Base-by-base conservation (phyloP, 1,284 basidiomycete genomes). In the Trichosporon sp. region DNA sequence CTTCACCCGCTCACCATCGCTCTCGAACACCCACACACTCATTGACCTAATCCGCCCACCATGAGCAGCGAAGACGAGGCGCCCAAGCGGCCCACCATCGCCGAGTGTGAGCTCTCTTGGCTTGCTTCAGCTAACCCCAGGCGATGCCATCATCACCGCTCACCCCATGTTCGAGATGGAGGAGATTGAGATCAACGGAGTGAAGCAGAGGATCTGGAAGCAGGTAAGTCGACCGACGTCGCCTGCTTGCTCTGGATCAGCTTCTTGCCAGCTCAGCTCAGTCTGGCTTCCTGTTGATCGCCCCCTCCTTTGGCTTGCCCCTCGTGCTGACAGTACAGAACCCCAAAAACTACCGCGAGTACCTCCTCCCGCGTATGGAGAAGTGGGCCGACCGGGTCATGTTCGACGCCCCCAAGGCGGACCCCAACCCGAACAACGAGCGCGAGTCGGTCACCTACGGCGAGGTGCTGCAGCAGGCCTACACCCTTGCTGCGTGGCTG, bases 91-190 rank as follows among this genome's bases (percentile, higher is more conserved):
- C 58, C 27, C 27, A 40, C 46, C 16, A 33, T 29, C 34, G 58
- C 57, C 46, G 62, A 63, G 58, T 59, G 49, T 54, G 29, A 29
- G 49, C 40, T 31, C 5, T 16, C 3, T 14, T 9, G n/a, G 7
- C n/a, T 9, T 3, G 44, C 2, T 13, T 5, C 6, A n/a, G 33
- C 63, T 61, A 37, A 65, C 63, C 13, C 0, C 36, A 65, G 56
- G 76, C 65, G 74, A 78, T 23, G 37, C 34, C 63, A 31, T 60
- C 23, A 73, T 76, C 34, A 62, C 77, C 32, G 74, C 74, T 19
- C 60, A 70, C 16, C 71, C 71, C 3, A 75, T 76, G 9, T 65
- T 77, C 52, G 77, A 78, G 70, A 70, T 75, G 58, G 73, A 74
- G 63, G 64, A 68, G 34, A 59, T 66, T 14, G 40, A 61, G 0